Evolutionary conservation across 805 yeast species (phyloP).

Genomic region (Pichia nanzhaoensis): DNA sequence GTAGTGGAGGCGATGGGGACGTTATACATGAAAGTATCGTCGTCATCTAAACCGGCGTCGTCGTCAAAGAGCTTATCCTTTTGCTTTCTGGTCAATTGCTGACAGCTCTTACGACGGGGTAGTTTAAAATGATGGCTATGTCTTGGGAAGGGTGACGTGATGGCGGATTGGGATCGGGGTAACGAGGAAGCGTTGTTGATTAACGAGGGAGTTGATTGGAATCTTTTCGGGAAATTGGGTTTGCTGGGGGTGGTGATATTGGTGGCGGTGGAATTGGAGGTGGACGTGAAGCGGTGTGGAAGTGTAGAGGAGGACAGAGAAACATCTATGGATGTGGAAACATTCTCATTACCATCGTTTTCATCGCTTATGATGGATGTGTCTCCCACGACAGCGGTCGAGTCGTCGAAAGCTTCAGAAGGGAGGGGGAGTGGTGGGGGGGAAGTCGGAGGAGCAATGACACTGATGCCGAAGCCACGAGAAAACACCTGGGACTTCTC

Average conservation of each 20-base stretch:
- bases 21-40: conserved; percentile 41
- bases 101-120: conserved; percentile 9
- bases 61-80: conserved; percentile 28
- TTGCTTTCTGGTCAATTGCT: conserved; percentile 21
- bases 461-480: conserved; percentile 5
- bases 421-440: not conserved
- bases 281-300: too few relatives aligned
- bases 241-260: too few relatives aligned
- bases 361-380: too few relatives aligned
- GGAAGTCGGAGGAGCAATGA: not conserved
- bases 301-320: conserved; percentile 3
- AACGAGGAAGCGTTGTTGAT: too few relatives aligned
- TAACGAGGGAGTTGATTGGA: conserved; percentile 9
- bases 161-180: not conserved
- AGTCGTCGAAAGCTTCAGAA: not conserved
- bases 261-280: too few relatives aligned
- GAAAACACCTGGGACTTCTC: not conserved
- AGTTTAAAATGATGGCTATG: not conserved
- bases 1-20: conserved; percentile 42
- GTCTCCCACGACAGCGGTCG: too few relatives aligned
- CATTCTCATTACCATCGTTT: too few relatives aligned
- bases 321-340: not conserved
- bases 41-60: conserved; percentile 26
- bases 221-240: conserved; percentile 1
- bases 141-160: not conserved